Conservation (phyloP, 257 asterid species). For the Eustoma russellianum region DNA sequence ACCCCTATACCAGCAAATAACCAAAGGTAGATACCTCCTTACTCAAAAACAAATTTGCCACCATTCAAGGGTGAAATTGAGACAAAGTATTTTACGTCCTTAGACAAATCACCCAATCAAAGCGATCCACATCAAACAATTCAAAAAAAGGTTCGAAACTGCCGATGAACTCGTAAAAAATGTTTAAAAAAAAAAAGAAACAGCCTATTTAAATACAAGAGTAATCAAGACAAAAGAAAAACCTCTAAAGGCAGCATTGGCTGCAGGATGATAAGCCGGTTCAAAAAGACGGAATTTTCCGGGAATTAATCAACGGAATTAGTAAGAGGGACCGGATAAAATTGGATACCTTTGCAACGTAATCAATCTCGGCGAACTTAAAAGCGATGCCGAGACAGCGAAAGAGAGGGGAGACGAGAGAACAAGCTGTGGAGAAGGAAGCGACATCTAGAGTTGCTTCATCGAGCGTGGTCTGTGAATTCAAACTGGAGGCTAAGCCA, state of each 20-base stretch:
- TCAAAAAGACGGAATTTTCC: background rate
- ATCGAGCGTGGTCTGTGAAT: conserved; percentile 18
- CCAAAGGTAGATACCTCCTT: no score
- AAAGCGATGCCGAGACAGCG: conserved; percentile 94
- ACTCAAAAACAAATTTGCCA: no score
- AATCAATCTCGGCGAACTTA: conserved; percentile 87
- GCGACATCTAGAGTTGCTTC: conserved; percentile 51
- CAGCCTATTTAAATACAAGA: no score
- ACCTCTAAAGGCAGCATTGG: no score
- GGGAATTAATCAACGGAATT: background rate
- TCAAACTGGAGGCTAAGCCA: conserved; percentile 36
- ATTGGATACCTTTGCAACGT: conserved; percentile 61
- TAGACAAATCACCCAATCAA: background rate
- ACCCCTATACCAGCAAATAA: no score
- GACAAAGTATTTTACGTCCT: no score
- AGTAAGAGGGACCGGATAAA: background rate
- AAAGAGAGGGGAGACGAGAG: conserved; percentile 84
- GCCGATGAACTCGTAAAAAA: background rate
- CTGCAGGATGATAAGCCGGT: no score
- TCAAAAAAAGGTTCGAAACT: no score
- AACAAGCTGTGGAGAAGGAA: conserved; percentile 67
- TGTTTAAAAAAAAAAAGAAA: background rate
- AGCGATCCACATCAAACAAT: no score
- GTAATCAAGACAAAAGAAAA: background rate
- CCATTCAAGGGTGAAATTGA: no score